These are phyloP conservation scores for Diaporthe citriasiana DNA, from an alignment of 2,329 filamentous ascomycete genomes.

Conservation along the genomic window DNA sequence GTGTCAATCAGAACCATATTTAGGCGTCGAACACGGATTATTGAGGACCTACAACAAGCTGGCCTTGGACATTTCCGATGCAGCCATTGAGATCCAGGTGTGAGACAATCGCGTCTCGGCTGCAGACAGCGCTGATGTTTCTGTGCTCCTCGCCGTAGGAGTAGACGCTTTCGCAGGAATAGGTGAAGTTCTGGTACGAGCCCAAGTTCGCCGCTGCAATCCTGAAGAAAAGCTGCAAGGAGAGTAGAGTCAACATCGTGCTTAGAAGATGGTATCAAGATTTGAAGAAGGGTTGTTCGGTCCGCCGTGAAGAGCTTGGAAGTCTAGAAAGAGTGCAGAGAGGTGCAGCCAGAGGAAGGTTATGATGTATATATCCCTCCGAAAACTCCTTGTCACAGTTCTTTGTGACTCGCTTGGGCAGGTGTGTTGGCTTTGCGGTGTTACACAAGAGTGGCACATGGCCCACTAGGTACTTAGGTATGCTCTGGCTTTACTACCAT, in stretches of 20 bases:
- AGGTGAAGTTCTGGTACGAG: constrained; percentile 20
- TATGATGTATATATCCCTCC: background rate
- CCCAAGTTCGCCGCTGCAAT: background rate
- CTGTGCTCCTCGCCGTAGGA: background rate
- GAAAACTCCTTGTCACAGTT: background rate
- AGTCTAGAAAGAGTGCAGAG: background rate
- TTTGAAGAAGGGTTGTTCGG: no score
- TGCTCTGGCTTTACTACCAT: no score
- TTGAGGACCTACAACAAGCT: background rate
- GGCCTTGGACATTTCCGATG: constrained; percentile 20
- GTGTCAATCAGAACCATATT: background rate
- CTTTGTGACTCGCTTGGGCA: background rate
- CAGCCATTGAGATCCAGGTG: background rate
- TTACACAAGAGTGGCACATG: background rate
- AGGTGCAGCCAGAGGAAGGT: background rate
- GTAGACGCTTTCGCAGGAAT: constrained; percentile 10
- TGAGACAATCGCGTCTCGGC: background rate
- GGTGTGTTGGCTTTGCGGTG: background rate
- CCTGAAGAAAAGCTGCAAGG: background rate
- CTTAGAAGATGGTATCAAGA: background rate
- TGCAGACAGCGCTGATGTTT: constrained; percentile 16
- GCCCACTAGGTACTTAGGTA: no score
- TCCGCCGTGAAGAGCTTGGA: background rate
- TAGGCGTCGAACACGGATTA: background rate
- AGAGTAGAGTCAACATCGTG: background rate